These are phyloP conservation scores for Dactylellina cionopaga DNA, from an alignment of 2,329 filamentous ascomycete species.

Conservation along the genomic window DNA sequence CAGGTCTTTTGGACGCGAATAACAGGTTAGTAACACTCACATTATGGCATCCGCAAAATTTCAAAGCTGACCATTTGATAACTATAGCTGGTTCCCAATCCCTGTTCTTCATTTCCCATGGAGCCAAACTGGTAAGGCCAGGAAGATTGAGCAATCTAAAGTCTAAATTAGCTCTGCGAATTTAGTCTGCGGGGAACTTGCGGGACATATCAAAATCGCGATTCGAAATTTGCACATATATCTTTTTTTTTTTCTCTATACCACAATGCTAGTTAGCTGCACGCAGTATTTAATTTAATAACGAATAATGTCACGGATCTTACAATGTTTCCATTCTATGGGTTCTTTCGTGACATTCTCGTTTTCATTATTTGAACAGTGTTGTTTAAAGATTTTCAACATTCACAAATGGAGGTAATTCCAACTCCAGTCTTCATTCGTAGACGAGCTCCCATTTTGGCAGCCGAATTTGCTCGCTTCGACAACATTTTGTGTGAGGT, in stretches of 20 bases:
- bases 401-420: too few species aligned
- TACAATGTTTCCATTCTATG: background rate
- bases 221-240: slow-evolving; percentile 8
- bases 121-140: slow-evolving; percentile 58
- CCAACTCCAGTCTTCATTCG: too few species aligned
- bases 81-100: slow-evolving; percentile 38
- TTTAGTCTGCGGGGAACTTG: slow-evolving; percentile 8
- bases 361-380: too few species aligned
- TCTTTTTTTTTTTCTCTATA: slow-evolving; percentile 20
- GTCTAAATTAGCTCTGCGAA: slow-evolving; percentile 20
- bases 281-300: slow-evolving; percentile 42
- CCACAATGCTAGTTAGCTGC: slow-evolving; percentile 24
- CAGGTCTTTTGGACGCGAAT: slow-evolving; percentile 76
- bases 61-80: slow-evolving; percentile 27
- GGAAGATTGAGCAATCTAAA: slow-evolving; percentile 36
- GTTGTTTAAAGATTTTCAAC: too few species aligned
- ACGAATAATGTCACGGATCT: slow-evolving; percentile 28
- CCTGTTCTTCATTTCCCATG: slow-evolving; percentile 60
- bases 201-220: background rate
- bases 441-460: too few species aligned
- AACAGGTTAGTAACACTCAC: slow-evolving; percentile 59
- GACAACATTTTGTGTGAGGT: too few species aligned
- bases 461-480: too few species aligned
- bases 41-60: background rate
- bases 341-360: too few species aligned